phyloP scores from a whole-genome alignment of 768 basidiomycete genomes.

The Russula ochroleuca region DNA sequence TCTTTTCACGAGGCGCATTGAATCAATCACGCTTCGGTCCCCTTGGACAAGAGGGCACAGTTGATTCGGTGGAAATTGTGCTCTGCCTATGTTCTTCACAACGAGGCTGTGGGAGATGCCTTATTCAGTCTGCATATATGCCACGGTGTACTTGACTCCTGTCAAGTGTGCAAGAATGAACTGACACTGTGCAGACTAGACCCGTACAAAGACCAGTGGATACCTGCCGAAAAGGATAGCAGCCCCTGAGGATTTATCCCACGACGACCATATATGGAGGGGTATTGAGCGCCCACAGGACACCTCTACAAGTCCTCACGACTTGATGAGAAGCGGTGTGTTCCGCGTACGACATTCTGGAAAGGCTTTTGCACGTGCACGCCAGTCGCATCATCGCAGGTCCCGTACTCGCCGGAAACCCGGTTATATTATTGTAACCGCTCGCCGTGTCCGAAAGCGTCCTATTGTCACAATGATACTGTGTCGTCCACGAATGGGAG shows the following conservation, averaged over 20 bases:
- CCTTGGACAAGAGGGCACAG: neutral
- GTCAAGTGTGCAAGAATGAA: neutral
- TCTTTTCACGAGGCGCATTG: neutral
- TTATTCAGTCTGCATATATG: conserved; percentile 4
- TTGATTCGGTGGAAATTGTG: neutral
- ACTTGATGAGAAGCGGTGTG: neutral
- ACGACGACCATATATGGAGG: neutral
- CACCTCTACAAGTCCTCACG: conserved; percentile 2
- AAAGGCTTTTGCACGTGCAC: neutral
- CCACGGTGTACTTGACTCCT: conserved; percentile 10
- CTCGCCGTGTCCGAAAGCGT: neutral
- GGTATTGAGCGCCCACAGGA: neutral
- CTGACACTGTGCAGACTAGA: neutral
- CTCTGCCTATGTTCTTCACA: neutral
- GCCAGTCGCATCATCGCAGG: conserved; percentile 8
- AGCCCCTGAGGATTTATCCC: conserved; percentile 1
- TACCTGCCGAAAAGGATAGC: neutral
- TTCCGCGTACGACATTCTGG: conserved; percentile 11
- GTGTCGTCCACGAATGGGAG: conserved; percentile 2
- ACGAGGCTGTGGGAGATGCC: conserved; percentile 2
- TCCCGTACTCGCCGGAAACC: neutral
- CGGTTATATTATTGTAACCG: neutral
- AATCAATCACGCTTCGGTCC: neutral
- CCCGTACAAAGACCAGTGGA: neutral
- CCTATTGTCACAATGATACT: neutral